Evolutionary conservation across 768 basidiomycete species (phyloP), one percentile per base, ranked within the genome.

Genomic region (Lactarius tabidus): DNA sequence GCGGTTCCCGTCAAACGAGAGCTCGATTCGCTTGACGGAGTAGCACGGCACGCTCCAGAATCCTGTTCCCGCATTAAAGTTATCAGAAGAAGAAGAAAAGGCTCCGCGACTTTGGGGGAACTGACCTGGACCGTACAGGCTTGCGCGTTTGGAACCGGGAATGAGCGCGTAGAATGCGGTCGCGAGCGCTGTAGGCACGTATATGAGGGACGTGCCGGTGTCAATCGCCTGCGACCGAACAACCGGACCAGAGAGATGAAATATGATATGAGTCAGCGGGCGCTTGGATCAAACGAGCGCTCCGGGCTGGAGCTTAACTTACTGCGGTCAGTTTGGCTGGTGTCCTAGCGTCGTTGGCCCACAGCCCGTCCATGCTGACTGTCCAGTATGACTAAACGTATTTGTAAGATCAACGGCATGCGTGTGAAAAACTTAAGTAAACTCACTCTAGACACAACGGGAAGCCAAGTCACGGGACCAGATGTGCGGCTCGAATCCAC

Each of bases 141-240:
- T 52, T 6, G 80, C 82, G 15, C 68, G 74, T 33, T 73, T 66
- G 15, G 84, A 75, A 14, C 79, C 81, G 12, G 84, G 84, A 28
- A 90, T 84, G 82, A 72, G 68, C 2, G 68, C 60, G 72, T 88
- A 89, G 64, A 89, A 79, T 10, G 73, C 67, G 2, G 71, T 58
- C 6, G 80, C 83, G 33, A 83, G 66, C 0, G 70, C 55, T 43
- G 75, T 71, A 1, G 86, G 84, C 7, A 86, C 64, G 72, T 88
- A 88, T 63, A 88, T 82, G 31, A 88, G 76, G 33, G 86, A 84
- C 4, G 86, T 87, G 35, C 88, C 87, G 0, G 86, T 86, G 70
- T 89, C 88, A 64, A 89, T 80, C 23, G 86, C 85, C 86, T 88
- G 62, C 12, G 10, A 33, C 3, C 8, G 33, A 33, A 29, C 26